A percentile compares a stretch with the other conserved stretches of the same genome.
These are phyloP conservation scores for Mycena albidolilacea DNA, from an alignment of 768 basidiomycete species.

Conservation along the genomic window DNA sequence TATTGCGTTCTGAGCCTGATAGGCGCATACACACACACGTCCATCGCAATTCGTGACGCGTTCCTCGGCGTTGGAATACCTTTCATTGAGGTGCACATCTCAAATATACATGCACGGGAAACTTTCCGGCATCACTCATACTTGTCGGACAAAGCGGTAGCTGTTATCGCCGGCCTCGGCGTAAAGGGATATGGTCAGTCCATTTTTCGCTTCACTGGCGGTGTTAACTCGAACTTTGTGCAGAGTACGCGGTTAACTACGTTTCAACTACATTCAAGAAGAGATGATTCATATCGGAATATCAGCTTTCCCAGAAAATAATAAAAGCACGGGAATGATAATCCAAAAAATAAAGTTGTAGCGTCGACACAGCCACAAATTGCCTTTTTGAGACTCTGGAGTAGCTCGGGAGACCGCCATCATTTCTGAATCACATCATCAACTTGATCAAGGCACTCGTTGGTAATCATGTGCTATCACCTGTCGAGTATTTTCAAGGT, in stretches of 20 bases:
- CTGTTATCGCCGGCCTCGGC: slow-evolving; percentile 41
- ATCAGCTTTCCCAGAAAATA: too few species aligned
- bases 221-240: background rate
- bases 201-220: background rate
- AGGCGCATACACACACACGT: slow-evolving; percentile 44
- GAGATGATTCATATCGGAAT: background rate
- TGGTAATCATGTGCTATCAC: too few species aligned
- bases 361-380: background rate
- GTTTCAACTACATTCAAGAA: slow-evolving; percentile 28
- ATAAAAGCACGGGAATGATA: too few species aligned
- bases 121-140: slow-evolving; percentile 44
- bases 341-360: too few species aligned
- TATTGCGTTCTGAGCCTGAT: background rate
- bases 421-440: too few species aligned
- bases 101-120: slow-evolving; percentile 42
- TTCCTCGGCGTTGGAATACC: slow-evolving; percentile 41
- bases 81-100: slow-evolving; percentile 43
- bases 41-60: slow-evolving; percentile 42
- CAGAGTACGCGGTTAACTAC: slow-evolving; percentile 35
- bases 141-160: slow-evolving; percentile 41
- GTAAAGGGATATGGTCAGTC: slow-evolving; percentile 40
- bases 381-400: background rate
- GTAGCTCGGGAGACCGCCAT: background rate
- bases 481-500: too few species aligned
- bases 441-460: too few species aligned